phyloP scores from a whole-genome alignment of 352 stramenopile species.

The Pythium aphanidermatum region DNA sequence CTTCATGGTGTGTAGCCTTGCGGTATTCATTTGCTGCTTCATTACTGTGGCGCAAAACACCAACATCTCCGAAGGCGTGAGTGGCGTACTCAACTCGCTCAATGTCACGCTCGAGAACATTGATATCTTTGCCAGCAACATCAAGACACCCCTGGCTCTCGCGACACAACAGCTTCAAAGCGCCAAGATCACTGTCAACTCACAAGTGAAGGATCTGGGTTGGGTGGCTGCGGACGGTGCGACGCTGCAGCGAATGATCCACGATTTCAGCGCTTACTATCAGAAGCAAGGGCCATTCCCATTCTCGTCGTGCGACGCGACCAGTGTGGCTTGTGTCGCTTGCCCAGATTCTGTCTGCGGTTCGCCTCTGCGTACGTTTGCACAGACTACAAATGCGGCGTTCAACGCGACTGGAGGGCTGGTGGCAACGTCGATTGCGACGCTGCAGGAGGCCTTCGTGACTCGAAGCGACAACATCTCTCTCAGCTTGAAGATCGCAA shows the following conservation, averaged over 20 bases:
- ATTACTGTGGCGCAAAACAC: slow-evolving; percentile 70
- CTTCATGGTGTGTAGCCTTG: slow-evolving; percentile 58
- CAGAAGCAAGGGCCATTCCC: slow-evolving; percentile 49
- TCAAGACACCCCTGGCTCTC: slow-evolving; percentile 40
- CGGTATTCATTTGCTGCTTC: slow-evolving; percentile 78
- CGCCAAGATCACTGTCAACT: slow-evolving; percentile 34
- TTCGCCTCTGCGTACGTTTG: slow-evolving; percentile 34
- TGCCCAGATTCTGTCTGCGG: slow-evolving; percentile 54
- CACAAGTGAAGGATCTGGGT: slow-evolving; percentile 31
- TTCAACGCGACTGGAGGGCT: slow-evolving; percentile 15
- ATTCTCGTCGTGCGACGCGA: slow-evolving; percentile 34
- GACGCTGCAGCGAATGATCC: slow-evolving; percentile 51
- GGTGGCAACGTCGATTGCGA: slow-evolving; percentile 25
- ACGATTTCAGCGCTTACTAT: slow-evolving; percentile 51
- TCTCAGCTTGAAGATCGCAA: slow-evolving; percentile 33
- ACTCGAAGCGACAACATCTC: slow-evolving; percentile 31
- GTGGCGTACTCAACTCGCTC: slow-evolving; percentile 56
- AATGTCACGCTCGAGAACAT: slow-evolving; percentile 71
- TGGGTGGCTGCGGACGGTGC: slow-evolving; percentile 48
- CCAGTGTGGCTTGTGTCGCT: slow-evolving; percentile 39
- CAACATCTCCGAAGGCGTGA: slow-evolving; percentile 67
- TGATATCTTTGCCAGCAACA: slow-evolving; percentile 64
- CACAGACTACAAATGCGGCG: slow-evolving; percentile 21
- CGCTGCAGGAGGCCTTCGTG: slow-evolving; percentile 42
- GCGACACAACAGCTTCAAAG: slow-evolving; percentile 34